A percentile compares a stretch with the other conserved stretches of the same genome.
Conservation (phyloP, 169 alveolate genomes). For the Amoebophrya sp. region DNA sequence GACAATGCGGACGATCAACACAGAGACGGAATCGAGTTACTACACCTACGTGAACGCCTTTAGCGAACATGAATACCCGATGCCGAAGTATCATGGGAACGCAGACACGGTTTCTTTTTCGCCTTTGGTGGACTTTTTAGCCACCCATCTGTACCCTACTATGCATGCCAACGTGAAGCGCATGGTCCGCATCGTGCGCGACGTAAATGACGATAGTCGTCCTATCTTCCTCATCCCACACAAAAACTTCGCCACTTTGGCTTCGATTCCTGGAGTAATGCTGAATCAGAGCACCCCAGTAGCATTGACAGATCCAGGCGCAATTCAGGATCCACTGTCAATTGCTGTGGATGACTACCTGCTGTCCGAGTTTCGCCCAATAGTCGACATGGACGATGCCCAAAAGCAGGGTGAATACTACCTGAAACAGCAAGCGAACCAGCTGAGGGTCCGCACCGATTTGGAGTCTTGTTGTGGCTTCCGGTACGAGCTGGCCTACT, state of each 20-base stretch:
- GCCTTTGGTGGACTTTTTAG: not conserved
- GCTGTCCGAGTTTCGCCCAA: not conserved
- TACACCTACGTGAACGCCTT: not conserved
- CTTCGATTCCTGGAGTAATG: too few relatives aligned
- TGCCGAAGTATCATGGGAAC: not conserved
- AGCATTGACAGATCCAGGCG: too few relatives aligned
- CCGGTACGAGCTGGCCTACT: conserved; percentile 4
- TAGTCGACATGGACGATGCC: not conserved
- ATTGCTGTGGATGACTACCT: too few relatives aligned
- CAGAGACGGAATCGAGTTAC: not conserved
- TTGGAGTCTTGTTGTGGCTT: not conserved
- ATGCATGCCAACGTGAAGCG: not conserved
- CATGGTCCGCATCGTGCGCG: not conserved
- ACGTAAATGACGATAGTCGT: not conserved
- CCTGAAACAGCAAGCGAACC: not conserved
- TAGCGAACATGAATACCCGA: not conserved
- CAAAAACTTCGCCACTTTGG: not conserved
- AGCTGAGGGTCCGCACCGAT: not conserved
- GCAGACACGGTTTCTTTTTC: not conserved
- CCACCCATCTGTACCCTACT: not conserved
- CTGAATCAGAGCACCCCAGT: too few relatives aligned
- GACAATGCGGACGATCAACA: not conserved
- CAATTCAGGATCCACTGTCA: too few relatives aligned
- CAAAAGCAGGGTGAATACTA: not conserved
- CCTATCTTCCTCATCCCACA: not conserved